Base-by-base conservation (phyloP, 306 rosid species). In the Pueraria montana region DNA sequence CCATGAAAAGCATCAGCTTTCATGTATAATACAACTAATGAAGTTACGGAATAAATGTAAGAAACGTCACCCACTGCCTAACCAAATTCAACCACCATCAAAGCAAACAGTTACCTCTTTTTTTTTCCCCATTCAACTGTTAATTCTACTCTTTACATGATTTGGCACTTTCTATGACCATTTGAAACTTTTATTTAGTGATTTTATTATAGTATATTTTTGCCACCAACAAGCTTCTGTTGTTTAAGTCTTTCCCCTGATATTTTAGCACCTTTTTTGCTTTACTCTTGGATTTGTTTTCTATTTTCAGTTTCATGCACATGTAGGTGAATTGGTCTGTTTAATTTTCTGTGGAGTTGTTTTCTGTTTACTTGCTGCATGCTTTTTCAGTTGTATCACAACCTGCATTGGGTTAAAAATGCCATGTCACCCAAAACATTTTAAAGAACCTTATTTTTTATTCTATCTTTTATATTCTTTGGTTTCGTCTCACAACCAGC, bases 1-100 rank as follows among this genome's bases (percentile, higher is more conserved):
- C 32, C 50, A 78, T 65, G 18, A 78, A 64, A 27, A 42, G 43
- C 30, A 61, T 59, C 43, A 23, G 6, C 58, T 42, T 75, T 58
- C 14, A 56, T 75, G 16, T 21, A 14, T 30, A 56, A 56, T 56
- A 11, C 2, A 74, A 49, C 3, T 30, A 10, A 30, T 50, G n/a
- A 27, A 72, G 20, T 40, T 75, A 40, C 12, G 2, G n/a, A 59
- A 11, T 3, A 55, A 74, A 58, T 55, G 66, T 18, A 34, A 75
- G 42, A 9, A 55, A 53, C 12, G 20, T 12, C 27, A 12, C 23
- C 67, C 21, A 56, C 55, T 11, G 10, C 17, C 30, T 34, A 38
- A 8, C 7, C 46, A 65, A 65, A 32, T 68, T 42, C 34, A 5
- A 24, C 36, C 52, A 68, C 32, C n/a, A 5, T 69, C 36, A 42